Conservation (phyloP, 225 moss, liverwort and hornwort species). For the Anthoceros angustus region DNA sequence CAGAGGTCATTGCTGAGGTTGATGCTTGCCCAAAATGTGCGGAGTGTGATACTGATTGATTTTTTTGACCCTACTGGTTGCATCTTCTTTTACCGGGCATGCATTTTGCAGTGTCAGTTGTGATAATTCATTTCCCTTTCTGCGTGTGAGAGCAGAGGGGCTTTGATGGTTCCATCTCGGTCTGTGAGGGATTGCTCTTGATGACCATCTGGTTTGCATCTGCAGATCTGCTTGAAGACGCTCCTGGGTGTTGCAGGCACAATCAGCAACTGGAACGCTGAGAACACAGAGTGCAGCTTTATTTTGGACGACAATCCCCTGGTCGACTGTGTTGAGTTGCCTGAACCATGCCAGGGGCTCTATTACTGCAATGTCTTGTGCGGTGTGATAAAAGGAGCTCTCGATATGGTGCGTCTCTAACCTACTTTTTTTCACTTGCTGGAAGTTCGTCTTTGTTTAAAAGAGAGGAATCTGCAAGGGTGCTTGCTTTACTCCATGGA, state of each 20-base stretch:
- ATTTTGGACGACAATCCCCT: slow-evolving; percentile 95
- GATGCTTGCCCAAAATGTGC: neutral
- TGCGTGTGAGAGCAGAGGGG: too few species aligned
- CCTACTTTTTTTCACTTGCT: neutral
- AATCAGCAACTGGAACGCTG: slow-evolving; percentile 86
- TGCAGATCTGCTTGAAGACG: slow-evolving; percentile 93
- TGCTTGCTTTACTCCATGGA: too few species aligned
- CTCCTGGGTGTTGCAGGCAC: slow-evolving; percentile 87
- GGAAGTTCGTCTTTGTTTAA: neutral
- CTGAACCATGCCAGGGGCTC: slow-evolving; percentile 90
- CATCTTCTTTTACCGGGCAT: too few species aligned
- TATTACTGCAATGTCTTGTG: slow-evolving; percentile 97
- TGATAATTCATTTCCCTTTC: neutral
- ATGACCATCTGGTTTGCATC: neutral
- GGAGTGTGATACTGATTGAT: neutral
- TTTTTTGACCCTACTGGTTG: too few species aligned
- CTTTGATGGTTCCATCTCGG: neutral
- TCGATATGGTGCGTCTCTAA: slow-evolving; percentile 63
- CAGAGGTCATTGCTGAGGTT: slow-evolving; percentile 96
- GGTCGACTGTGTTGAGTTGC: slow-evolving; percentile 96
- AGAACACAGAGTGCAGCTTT: slow-evolving; percentile 87
- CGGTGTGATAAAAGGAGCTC: slow-evolving; percentile 85
- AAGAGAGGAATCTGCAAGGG: neutral
- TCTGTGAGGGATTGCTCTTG: neutral
- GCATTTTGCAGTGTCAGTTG: too few species aligned